A percentile compares a stretch with the other conserved stretches of the same genome.
phyloP scores from a whole-genome alignment of 1,139 yeast genomes.

The Pneumocystis carinii region DNA sequence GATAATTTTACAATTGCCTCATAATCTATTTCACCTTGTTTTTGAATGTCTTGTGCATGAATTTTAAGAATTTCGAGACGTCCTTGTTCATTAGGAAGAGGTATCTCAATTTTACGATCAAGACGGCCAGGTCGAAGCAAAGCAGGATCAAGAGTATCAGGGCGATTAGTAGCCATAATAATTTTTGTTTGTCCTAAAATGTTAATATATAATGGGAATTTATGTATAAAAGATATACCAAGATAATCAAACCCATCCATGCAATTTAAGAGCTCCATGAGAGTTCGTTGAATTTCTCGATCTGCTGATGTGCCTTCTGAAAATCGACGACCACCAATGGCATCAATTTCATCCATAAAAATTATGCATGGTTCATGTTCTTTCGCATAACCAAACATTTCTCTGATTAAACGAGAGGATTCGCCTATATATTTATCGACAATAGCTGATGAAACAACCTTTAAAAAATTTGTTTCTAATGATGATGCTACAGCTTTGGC shows the following conservation, averaged over 20 bases:
- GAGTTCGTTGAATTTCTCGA: conserved; percentile 95
- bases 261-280: conserved; percentile 93
- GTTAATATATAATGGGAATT: not conserved
- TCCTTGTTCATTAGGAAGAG: conserved; percentile 93
- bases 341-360: conserved; percentile 98
- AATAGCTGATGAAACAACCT: conserved; percentile 95
- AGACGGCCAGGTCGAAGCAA: conserved; percentile 94
- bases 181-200: conserved; percentile 62
- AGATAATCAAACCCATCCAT: conserved; percentile 98
- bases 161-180: conserved; percentile 98
- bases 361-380: conserved; percentile 98
- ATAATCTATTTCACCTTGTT: conserved; percentile 91
- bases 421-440: conserved; percentile 98
- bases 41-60: conserved; percentile 72
- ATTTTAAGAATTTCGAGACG: conserved; percentile 89
- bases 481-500: conserved; percentile 99
- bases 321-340: conserved; percentile 97
- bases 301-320: conserved; percentile 98
- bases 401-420: conserved; percentile 89
- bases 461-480: conserved; percentile 93
- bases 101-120: conserved; percentile 92
- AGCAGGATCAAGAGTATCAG: conserved; percentile 98
- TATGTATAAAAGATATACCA: conserved; percentile 30
- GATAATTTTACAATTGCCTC: conserved; percentile 91
- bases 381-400: conserved; percentile 96